Conservation (phyloP, 371 early-diverging fungal genomes). For the Basidiobolus meristosporus region DNA sequence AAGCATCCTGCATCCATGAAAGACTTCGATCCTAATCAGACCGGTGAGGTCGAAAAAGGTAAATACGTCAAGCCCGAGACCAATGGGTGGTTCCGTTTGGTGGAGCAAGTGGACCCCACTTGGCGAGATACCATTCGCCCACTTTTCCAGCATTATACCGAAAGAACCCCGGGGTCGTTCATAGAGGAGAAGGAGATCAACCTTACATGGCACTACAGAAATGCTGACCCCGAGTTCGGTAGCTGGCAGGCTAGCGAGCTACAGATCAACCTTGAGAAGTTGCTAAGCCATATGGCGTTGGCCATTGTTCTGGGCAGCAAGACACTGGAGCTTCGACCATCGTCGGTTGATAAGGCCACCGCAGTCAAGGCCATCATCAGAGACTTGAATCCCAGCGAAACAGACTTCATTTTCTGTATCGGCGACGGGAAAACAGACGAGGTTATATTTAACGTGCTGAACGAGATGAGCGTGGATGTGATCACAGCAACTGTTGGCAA, state of each 20-base stretch:
- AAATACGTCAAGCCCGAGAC: conserved; percentile 17
- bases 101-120: conserved; percentile 60
- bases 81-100: conserved; percentile 57
- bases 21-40: background rate
- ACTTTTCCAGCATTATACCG: conserved; percentile 82
- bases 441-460: conserved; percentile 52
- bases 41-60: background rate
- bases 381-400: conserved; percentile 27
- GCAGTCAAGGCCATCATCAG: conserved; percentile 74
- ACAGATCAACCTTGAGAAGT: conserved; percentile 83
- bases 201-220: conserved; percentile 85
- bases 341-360: conserved; percentile 74
- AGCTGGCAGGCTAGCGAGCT: conserved; percentile 77
- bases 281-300: conserved; percentile 81
- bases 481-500: conserved; percentile 87
- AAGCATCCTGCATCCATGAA: conserved; percentile 42
- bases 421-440: conserved; percentile 94
- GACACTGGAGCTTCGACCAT: conserved; percentile 84
- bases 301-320: conserved; percentile 86
- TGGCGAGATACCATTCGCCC: conserved; percentile 86
- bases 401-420: conserved; percentile 63
- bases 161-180: conserved; percentile 84
- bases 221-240: conserved; percentile 77
- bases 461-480: conserved; percentile 25
- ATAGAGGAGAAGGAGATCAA: conserved; percentile 84